Evolutionary conservation across 2,329 filamentous ascomycete species (phyloP).

Genomic region (Gnomoniopsis smithogilvyi): DNA sequence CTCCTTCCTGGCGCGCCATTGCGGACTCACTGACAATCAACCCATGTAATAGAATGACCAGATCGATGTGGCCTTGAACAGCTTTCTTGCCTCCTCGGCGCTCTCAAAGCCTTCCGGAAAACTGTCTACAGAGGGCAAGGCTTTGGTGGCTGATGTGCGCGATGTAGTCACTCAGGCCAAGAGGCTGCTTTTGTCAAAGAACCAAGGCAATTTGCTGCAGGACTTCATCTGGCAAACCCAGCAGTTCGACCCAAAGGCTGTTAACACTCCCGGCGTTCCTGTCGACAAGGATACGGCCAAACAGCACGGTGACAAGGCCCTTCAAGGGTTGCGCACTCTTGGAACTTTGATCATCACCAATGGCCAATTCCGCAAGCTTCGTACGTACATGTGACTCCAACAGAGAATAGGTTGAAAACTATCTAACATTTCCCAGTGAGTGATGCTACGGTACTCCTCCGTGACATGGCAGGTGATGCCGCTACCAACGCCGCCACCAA

Average conservation of each 20-base stretch:
- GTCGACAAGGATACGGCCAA: slow-evolving; percentile 73
- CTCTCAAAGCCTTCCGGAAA: slow-evolving; percentile 68
- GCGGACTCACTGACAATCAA: slow-evolving; percentile 15
- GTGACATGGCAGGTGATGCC: slow-evolving; percentile 89
- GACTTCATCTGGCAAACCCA: slow-evolving; percentile 97
- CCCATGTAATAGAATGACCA: slow-evolving; percentile 75
- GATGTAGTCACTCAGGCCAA: slow-evolving; percentile 83
- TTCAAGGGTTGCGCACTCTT: slow-evolving; percentile 82
- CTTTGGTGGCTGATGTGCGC: slow-evolving; percentile 73
- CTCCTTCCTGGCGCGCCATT: neutral
- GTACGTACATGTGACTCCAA: slow-evolving; percentile 40
- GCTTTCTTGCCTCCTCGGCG: slow-evolving; percentile 69
- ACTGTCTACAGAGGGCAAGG: slow-evolving; percentile 78
- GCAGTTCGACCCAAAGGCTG: slow-evolving; percentile 62
- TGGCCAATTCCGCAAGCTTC: slow-evolving; percentile 88
- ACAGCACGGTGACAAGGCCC: slow-evolving; percentile 78
- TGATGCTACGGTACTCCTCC: slow-evolving; percentile 76
- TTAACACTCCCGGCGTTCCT: slow-evolving; percentile 61
- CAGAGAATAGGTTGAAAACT: neutral
- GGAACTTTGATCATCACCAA: slow-evolving; percentile 91
- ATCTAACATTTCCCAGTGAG: slow-evolving; percentile 47
- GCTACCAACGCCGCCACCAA: slow-evolving; percentile 73
- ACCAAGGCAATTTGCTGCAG: slow-evolving; percentile 88
- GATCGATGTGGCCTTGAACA: slow-evolving; percentile 93
- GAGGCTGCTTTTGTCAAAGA: slow-evolving; percentile 83